Evolutionary conservation across 1,139 yeast species (phyloP).

Genomic region (Starmera stellimalicola): DNA sequence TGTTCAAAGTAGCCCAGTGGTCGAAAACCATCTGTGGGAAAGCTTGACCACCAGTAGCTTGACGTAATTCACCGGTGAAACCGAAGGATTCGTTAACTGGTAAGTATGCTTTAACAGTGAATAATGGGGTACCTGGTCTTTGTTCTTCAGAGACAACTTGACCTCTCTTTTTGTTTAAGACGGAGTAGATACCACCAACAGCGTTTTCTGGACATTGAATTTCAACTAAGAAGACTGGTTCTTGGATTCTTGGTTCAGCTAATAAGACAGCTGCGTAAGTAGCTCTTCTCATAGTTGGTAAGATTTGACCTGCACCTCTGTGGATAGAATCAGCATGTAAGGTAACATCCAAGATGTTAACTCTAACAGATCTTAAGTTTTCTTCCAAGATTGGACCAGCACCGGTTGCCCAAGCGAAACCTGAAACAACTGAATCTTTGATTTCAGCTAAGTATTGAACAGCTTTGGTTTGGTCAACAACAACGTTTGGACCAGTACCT

Average conservation of each 20-base stretch:
- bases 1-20: conserved; percentile 88
- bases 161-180: conserved; percentile 99
- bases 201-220: conserved; percentile 99
- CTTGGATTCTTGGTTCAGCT: conserved; percentile 99
- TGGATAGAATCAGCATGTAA: conserved; percentile 99
- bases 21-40: conserved; percentile 99
- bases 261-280: conserved; percentile 96
- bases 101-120: conserved; percentile 98
- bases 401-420: conserved; percentile 99
- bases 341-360: conserved; percentile 98
- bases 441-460: conserved; percentile 98
- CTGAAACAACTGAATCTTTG: conserved; percentile 99
- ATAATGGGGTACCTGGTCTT: conserved; percentile 99
- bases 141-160: conserved; percentile 98
- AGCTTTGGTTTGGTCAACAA: conserved; percentile 99
- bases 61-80: conserved; percentile 99
- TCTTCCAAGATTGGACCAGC: conserved; percentile 99
- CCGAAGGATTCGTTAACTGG: conserved; percentile 99
- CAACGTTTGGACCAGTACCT: conserved; percentile 97
- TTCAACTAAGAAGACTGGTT: conserved; percentile 98
- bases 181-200: conserved; percentile 99
- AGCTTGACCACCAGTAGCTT: conserved; percentile 99
- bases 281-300: conserved; percentile 99
- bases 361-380: conserved; percentile 90
- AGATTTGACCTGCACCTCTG: conserved; percentile 99